These are phyloP conservation scores for Nigrospora oryzae DNA, from an alignment of 2,329 filamentous ascomycete species.

Conservation along the genomic window DNA sequence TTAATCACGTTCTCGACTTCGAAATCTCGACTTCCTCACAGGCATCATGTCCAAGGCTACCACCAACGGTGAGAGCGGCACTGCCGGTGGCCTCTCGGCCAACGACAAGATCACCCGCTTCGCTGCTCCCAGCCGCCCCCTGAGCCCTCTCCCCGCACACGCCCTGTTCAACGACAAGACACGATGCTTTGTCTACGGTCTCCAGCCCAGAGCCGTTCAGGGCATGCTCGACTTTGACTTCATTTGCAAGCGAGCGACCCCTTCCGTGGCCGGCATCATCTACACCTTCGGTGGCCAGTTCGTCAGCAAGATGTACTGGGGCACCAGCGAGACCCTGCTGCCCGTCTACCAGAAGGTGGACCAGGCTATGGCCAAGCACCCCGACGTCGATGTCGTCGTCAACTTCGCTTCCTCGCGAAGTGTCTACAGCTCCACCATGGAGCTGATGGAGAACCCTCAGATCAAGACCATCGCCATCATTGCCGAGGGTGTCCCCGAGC, in stretches of 20 bases:
- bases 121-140: constrained; percentile 79
- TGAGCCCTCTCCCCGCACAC: constrained; percentile 82
- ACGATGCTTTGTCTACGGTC: constrained; percentile 98
- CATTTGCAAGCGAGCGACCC: constrained; percentile 97
- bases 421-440: constrained; percentile 97
- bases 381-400: constrained; percentile 93
- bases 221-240: constrained; percentile 99
- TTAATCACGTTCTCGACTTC: constrained; percentile 3
- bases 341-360: constrained; percentile 93
- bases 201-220: constrained; percentile 89
- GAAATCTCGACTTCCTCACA: constrained; percentile 7
- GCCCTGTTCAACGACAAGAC: constrained; percentile 99
- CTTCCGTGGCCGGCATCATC: constrained; percentile 97
- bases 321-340: constrained; percentile 96
- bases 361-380: constrained; percentile 94
- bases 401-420: constrained; percentile 99
- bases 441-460: constrained; percentile 94
- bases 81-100: constrained; percentile 52
- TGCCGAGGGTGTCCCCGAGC: constrained; percentile 96
- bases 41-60: constrained; percentile 47
- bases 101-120: constrained; percentile 99
- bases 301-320: constrained; percentile 99
- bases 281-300: constrained; percentile 99
- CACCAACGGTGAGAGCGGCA: constrained; percentile 40
- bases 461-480: constrained; percentile 99